Base-by-base conservation (phyloP, 2,329 filamentous ascomycete genomes). In the Corniculantispora saksenae region DNA sequence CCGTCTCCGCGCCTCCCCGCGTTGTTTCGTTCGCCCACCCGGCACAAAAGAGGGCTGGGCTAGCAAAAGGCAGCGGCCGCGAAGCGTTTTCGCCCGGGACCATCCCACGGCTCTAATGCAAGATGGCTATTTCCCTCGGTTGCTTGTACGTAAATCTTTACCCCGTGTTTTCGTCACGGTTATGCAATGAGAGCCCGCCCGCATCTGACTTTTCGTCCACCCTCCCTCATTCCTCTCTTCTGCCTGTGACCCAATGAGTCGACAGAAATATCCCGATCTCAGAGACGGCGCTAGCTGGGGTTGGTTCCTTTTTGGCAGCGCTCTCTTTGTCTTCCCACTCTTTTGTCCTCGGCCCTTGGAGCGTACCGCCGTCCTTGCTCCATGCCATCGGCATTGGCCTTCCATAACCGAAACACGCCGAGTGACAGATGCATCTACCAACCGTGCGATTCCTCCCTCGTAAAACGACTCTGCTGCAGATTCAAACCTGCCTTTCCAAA, bases 151-250 rank as follows among this genome's bases (percentile, higher is more conserved):
- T 56, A 50, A 63, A 56, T 56, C 29, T n/a, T 47, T 63, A 63
- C 61, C 53, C 61, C 61, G 21, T 56, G 61, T 63, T 63, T 56
- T 57, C 61, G 50, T 55, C 60, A 62, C 60, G 60, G 60, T 40
- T 62, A 62, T 62, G 40, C 38, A 19, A 23, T 3, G 23, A 51
- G 23, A 51, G 32, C 58, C 58, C 17, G 21, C 25, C 60, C 38
- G 38, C 60, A 62, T 62, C 59, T 54, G 50, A 47, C 25, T 25
- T n/a, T 29, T 32, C 10, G n/a, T n/a, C n/a, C n/a, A n/a, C 32
- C 60, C 21, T 61, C 43, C 19, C 23, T 61, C 47, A n/a, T n/a
- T n/a, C 17, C 25, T 23, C 17, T 13, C 32, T 21, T 27, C 21
- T 35, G n/a, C 53, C 53, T 23, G 19, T n/a, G 23, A n/a, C 23